Percentiles rank a stretch among this genome's conserved stretches.
Evolutionary conservation across 192 early-diverging fungal species (phyloP).

Genomic region (Umbelopsis isabellina): DNA sequence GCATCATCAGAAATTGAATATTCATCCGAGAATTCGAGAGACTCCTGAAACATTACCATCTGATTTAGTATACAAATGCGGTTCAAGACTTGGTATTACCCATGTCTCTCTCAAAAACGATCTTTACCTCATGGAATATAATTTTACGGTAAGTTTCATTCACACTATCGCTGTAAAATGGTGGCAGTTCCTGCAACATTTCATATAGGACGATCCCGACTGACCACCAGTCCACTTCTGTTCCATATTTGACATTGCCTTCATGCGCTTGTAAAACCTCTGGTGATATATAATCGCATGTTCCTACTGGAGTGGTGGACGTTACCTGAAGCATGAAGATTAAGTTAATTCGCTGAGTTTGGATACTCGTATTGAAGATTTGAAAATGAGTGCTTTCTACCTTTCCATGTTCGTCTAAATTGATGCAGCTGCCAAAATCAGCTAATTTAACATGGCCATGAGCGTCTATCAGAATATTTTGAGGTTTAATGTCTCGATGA

Average conservation of each 20-base stretch:
- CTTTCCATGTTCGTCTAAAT: conserved; percentile 48
- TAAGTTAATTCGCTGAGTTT: conserved; percentile 21
- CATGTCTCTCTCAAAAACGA: background rate
- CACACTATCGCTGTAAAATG: conserved; percentile 87
- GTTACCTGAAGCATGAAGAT: conserved; percentile 31
- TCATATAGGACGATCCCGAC: conserved; percentile 87
- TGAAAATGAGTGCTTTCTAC: conserved; percentile 18
- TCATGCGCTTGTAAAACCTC: conserved; percentile 88
- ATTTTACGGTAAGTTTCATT: conserved; percentile 86
- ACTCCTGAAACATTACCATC: conserved; percentile 7
- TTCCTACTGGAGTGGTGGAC: conserved; percentile 74
- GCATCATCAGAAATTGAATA: conserved; percentile 61
- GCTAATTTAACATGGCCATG: conserved; percentile 66
- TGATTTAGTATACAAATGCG: background rate
- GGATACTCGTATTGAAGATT: conserved; percentile 42
- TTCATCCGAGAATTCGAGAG: conserved; percentile 39
- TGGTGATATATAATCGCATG: conserved; percentile 93
- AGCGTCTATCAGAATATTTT: conserved; percentile 64
- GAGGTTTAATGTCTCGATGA: conserved; percentile 78
- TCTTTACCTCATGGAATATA: conserved; percentile 76
- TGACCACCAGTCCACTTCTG: conserved; percentile 89
- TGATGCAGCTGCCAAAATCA: conserved; percentile 78
- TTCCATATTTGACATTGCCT: conserved; percentile 70
- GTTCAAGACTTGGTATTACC: background rate
- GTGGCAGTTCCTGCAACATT: conserved; percentile 81